Conservation (phyloP, 139 green algal species). For the Micractinium conductrix region DNA sequence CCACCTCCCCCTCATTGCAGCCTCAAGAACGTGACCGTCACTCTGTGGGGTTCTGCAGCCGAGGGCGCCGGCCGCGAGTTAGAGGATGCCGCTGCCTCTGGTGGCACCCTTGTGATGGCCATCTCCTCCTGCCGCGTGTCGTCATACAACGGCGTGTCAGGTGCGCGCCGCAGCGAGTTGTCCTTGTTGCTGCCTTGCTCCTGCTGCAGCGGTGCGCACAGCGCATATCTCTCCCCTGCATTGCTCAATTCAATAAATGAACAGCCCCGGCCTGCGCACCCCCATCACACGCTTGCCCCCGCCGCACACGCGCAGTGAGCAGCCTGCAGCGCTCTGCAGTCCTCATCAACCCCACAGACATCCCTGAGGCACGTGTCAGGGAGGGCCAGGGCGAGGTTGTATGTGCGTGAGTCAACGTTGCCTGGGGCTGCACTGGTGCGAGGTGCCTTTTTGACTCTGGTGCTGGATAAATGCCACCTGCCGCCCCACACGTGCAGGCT, state of each 20-base stretch:
- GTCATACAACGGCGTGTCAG: conserved; percentile 77
- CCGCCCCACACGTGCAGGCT: no score
- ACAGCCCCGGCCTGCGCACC: not conserved
- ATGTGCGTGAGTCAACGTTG: no score
- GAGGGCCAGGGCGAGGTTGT: no score
- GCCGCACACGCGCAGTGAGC: not conserved
- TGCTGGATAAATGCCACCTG: no score
- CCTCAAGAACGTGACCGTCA: conserved; percentile 75
- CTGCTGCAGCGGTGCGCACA: no score
- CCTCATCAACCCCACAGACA: conserved; percentile 62
- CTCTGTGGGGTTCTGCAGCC: conserved; percentile 74
- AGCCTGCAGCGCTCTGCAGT: conserved; percentile 50
- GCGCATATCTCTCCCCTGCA: no score
- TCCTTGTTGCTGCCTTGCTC: not conserved
- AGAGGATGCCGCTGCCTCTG: conserved; percentile 46
- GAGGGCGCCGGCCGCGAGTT: conserved; percentile 46
- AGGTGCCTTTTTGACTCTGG: no score
- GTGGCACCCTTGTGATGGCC: conserved; percentile 36
- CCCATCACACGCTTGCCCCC: no score
- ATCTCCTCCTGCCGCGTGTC: conserved; percentile 64
- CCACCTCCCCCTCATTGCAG: conserved; percentile 52
- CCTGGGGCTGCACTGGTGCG: no score
- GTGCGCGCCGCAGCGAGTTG: not conserved
- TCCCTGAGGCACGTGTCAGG: no score
- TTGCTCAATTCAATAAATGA: not conserved